These are phyloP conservation scores for Cymbopogon flexuosus DNA, from an alignment of 202 grass and related monocot genomes.

Conservation along the genomic window DNA sequence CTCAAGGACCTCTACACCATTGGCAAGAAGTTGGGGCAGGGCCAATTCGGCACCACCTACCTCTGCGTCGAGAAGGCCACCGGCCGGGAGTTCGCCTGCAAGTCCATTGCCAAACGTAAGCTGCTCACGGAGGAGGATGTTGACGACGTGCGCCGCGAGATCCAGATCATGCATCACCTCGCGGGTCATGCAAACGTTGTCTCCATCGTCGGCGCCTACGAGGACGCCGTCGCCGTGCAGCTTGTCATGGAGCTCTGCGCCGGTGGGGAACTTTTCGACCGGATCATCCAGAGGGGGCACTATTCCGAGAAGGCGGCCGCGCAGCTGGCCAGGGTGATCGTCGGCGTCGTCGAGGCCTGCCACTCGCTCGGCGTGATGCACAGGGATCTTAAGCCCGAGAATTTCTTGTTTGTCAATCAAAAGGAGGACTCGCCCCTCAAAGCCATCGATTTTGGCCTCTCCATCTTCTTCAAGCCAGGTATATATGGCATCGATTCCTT, in stretches of 20 bases:
- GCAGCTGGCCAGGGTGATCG: slow-evolving; percentile 69
- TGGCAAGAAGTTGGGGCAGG: slow-evolving; percentile 89
- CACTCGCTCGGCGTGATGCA: slow-evolving; percentile 99
- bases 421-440: slow-evolving; percentile 79
- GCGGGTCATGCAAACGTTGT: slow-evolving; percentile 79
- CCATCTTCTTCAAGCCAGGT: slow-evolving; percentile 97
- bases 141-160: slow-evolving; percentile 91
- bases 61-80: slow-evolving; percentile 90
- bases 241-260: slow-evolving; percentile 95
- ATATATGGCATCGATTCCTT: background rate
- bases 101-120: slow-evolving; percentile 96
- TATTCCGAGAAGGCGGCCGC: slow-evolving; percentile 95
- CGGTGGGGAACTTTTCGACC: slow-evolving; percentile 89
- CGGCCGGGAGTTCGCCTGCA: slow-evolving; percentile 85
- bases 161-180: slow-evolving; percentile 99
- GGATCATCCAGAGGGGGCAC: slow-evolving; percentile 87
- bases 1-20: slow-evolving; percentile 96
- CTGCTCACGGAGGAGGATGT: slow-evolving; percentile 81
- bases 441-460: slow-evolving; percentile 92
- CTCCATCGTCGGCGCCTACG: slow-evolving; percentile 85
- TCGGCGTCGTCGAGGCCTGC: slow-evolving; percentile 81
- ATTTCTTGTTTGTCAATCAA: slow-evolving; percentile 84
- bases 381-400: slow-evolving; percentile 95
- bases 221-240: slow-evolving; percentile 96
- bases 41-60: slow-evolving; percentile 96